Conservation (phyloP, 192 early-diverging fungal genomes). For the Chytriomyces sp. region DNA sequence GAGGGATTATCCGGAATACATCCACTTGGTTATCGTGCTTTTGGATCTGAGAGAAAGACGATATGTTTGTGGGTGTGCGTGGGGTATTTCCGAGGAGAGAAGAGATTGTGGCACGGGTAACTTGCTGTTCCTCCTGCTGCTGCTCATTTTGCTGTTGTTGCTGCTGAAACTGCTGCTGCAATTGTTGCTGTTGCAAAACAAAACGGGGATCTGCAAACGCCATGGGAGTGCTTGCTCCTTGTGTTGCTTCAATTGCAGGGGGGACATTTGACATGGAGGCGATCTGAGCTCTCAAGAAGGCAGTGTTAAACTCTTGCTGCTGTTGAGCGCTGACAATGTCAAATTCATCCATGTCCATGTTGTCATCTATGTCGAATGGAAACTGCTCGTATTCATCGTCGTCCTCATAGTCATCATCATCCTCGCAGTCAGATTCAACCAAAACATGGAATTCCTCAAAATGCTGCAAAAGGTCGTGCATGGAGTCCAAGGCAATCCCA, state of each 20-base stretch:
- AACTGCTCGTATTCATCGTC: conserved; percentile 52
- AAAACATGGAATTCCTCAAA: conserved; percentile 94
- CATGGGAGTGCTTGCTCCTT: background rate
- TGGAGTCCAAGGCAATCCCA: conserved; percentile 81
- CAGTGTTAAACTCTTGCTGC: conserved; percentile 31
- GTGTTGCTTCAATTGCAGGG: background rate
- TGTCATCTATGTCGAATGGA: conserved; percentile 51
- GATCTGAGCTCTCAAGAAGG: conserved; percentile 29
- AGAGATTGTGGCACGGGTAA: conserved; percentile 21
- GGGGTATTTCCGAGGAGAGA: conserved; percentile 15
- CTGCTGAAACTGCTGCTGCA: background rate
- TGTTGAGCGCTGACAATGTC: conserved; percentile 24
- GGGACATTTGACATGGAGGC: conserved; percentile 22
- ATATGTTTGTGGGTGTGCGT: background rate
- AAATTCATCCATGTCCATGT: conserved; percentile 54
- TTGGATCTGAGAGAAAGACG: conserved; percentile 27
- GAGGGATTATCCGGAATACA: conserved; percentile 23
- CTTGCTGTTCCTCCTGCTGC: conserved; percentile 12
- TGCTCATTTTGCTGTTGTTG: conserved; percentile 26
- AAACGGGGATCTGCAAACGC: background rate
- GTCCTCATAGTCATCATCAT: conserved; percentile 73
- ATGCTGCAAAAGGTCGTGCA: conserved; percentile 95
- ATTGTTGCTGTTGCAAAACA: background rate
- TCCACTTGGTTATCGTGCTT: conserved; percentile 28
- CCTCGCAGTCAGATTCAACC: conserved; percentile 81